These are phyloP conservation scores for Aciculosporium take DNA, from an alignment of 2,329 filamentous ascomycete genomes.

Conservation along the genomic window DNA sequence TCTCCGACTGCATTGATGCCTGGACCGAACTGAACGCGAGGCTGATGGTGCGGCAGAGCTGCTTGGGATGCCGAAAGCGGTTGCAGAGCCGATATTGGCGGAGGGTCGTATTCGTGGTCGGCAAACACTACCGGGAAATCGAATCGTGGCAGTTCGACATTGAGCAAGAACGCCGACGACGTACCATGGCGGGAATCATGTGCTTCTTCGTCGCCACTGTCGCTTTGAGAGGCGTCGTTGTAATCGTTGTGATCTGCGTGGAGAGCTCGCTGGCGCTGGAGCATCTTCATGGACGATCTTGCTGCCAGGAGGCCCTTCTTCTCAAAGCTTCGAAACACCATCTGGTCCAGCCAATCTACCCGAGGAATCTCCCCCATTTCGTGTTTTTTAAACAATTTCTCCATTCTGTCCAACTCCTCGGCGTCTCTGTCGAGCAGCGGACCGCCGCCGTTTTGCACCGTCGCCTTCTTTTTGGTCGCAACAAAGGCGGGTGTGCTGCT, in stretches of 20 bases:
- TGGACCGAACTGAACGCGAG: constrained; percentile 79
- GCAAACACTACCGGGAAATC: constrained; percentile 93
- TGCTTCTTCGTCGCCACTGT: constrained; percentile 11
- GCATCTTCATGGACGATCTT: constrained; percentile 45
- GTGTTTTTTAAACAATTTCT: constrained; percentile 88
- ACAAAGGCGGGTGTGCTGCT: constrained; percentile 61
- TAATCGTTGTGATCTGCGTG: constrained; percentile 27
- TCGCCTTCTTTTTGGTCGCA: constrained; percentile 39
- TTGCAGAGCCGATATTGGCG: constrained; percentile 64
- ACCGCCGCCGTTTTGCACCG: constrained; percentile 33
- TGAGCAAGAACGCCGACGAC: constrained; percentile 60
- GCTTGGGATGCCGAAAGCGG: constrained; percentile 43
- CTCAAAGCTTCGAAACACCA: constrained; percentile 84
- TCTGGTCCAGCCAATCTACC: constrained; percentile 88
- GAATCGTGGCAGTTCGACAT: constrained; percentile 84
- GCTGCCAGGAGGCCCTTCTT: constrained; percentile 55
- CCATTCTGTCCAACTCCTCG: constrained; percentile 80
- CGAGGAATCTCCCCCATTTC: constrained; percentile 93
- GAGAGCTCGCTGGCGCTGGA: constrained; percentile 31
- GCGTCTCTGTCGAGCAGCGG: constrained; percentile 50
- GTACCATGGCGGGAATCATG: constrained; percentile 32
- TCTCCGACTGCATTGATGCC: constrained; percentile 62
- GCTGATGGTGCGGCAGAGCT: constrained; percentile 60
- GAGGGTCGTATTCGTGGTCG: constrained; percentile 80
- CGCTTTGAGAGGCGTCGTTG: constrained; percentile 17